Evolutionary conservation across 768 basidiomycete species (phyloP), one percentile per base, ranked within the genome.

Genomic region (Suillus discolor): DNA sequence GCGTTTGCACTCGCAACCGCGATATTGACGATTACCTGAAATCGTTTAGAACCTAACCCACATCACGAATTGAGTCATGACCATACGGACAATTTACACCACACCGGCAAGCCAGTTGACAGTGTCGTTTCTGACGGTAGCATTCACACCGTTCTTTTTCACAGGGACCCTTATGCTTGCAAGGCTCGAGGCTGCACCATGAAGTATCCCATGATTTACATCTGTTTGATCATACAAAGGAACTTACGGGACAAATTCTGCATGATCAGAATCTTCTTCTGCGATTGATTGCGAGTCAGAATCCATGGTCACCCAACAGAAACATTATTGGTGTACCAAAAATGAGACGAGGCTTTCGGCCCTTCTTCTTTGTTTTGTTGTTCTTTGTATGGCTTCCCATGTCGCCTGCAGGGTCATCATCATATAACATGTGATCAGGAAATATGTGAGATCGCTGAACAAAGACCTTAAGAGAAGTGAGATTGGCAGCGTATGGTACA

Each of bases 121-220:
- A 89, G 54, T 82, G 80, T 15, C 79, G 75, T 8, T 72, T 77
- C 16, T 66, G 68, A 6, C 63, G 49, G 64, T 75, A 79, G 68
- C 87, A 89, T 0, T 65, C 53, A 51, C 87, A 89, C 5, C 69
- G 62, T 0, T 68, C 68, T 4, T 72, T 68, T 47, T 78, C 77
- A 67, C 87, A 89, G 36, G 79, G 71, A 0, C 87, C 87, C 34
- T 71, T 62, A 70, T 89, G 87, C 25, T 75, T 71, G 70, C 86
- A 87, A 15, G 81, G 81, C 20, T 57, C 44, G 6, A 71, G 66
- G 20, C 82, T 83, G 12, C 18, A 18, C 42, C n/a, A 28, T 42
- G 23, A 53, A 31, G 16, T 42, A 16, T 57, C 20, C 6, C n/a
- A 44, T 4, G 15, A 31, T 55, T 6, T 34, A 11, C 3, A 55